Evolutionary conservation across 2,329 filamentous ascomycete genomes (phyloP), one percentile per base, ranked within the genome.

Genomic region (Cladorrhinum sp.): DNA sequence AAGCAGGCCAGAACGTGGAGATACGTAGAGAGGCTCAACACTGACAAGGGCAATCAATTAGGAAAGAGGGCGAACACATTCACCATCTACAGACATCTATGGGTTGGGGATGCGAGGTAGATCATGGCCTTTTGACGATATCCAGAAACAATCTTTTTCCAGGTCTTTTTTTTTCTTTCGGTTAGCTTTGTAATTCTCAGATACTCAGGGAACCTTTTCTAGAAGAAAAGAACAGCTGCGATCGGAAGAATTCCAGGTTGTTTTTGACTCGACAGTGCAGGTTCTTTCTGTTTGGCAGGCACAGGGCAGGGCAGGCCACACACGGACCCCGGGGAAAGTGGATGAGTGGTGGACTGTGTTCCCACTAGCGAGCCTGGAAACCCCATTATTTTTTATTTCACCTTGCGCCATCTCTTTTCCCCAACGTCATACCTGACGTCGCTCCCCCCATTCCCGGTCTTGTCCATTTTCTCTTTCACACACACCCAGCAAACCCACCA

Each of bases 401-500:
- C 58, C 66, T 67, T 64, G 66, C 67, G 67, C 67, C 67, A 66
- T 67, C 62, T 62, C 63, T 64, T 67, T 68, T 65, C 64, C 63
- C 67, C 55, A 66, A 69, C 67, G 67, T 69, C 67, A 69, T 69
- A 68, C 67, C 67, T 69, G 67, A 69, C 67, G 67, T 69, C 67
- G 67, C 60, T 65, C 62, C 66, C 36, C 63, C 67, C 65, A 61
- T 66, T 66, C 62, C 62, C 59, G 60, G 64, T 65, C 62, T 65
- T 62, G 64, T 58, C 56, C 48, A 58, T 59, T 62, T 55, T 61
- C 50, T 62, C 57, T 60, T 38, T 29, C 41, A 13, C 62, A 36
- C 57, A 32, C 60, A 13, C 60, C 32, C 56, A 48, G 29, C 29
- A 60, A 59, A 51, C 58, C 51, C 60, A 58, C 55, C 41, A 29